Conservation (phyloP, 306 rosid species). For the Hylodesmum podocarpum region DNA sequence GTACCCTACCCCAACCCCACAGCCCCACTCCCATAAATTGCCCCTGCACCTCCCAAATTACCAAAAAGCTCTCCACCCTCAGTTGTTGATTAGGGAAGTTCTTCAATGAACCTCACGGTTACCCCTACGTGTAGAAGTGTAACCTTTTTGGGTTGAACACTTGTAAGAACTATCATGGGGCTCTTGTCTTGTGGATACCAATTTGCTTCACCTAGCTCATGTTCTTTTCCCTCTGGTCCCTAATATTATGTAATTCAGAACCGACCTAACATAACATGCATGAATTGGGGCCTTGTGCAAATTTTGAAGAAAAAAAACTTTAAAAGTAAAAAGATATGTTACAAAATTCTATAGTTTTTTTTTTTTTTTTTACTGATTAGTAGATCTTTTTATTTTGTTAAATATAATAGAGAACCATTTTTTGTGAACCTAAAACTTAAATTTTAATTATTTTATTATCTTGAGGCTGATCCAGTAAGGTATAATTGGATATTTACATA, state of each 20-base stretch:
- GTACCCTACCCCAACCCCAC: conserved; percentile 22
- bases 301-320: too few species aligned
- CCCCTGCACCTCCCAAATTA: conserved; percentile 20
- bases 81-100: not conserved
- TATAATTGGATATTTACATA: too few species aligned
- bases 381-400: too few species aligned
- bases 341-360: too few species aligned
- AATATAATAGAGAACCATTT: too few species aligned
- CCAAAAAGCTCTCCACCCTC: conserved; percentile 21
- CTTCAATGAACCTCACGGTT: conserved; percentile 20
- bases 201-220: not conserved
- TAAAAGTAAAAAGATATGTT: too few species aligned
- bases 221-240: not conserved
- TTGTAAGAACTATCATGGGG: not conserved
- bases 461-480: too few species aligned
- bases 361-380: too few species aligned
- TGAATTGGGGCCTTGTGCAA: too few species aligned
- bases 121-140: not conserved
- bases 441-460: too few species aligned
- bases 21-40: conserved; percentile 52
- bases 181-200: not conserved
- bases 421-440: too few species aligned
- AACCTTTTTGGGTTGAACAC: not conserved
- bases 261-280: too few species aligned
- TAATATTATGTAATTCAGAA: not conserved